Evolutionary conservation across 2,329 filamentous ascomycete genomes (phyloP).

Genomic region (Amesomyces nigricolor): DNA sequence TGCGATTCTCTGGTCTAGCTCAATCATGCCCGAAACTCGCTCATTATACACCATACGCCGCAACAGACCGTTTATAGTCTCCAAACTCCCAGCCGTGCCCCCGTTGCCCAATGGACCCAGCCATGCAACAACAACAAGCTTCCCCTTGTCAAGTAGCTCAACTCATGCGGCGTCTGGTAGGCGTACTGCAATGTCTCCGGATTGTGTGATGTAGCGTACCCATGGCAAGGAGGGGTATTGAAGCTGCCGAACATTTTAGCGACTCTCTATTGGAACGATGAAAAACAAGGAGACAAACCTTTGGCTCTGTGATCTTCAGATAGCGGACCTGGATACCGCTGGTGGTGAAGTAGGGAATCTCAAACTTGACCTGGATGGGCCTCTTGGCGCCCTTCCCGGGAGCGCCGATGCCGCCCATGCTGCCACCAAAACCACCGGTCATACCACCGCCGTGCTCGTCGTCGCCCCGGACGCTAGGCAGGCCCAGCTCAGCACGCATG

Average conservation of each 20-base stretch:
- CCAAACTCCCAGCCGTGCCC: neutral
- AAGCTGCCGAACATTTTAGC: slow-evolving; percentile 48
- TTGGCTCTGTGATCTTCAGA: slow-evolving; percentile 97
- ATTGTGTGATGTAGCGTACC: slow-evolving; percentile 98
- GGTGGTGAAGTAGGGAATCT: slow-evolving; percentile 99
- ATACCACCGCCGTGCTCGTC: slow-evolving; percentile 95
- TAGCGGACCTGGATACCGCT: slow-evolving; percentile 98
- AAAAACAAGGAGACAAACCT: slow-evolving; percentile 55
- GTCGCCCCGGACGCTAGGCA: slow-evolving; percentile 90
- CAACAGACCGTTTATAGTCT: slow-evolving; percentile 3
- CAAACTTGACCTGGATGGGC: slow-evolving; percentile 98
- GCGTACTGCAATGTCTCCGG: slow-evolving; percentile 90
- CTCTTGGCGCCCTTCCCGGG: slow-evolving; percentile 79
- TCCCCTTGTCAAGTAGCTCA: neutral
- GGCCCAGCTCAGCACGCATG: slow-evolving; percentile 92
- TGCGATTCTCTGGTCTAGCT: slow-evolving; percentile 1
- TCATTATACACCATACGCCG: slow-evolving; percentile 16
- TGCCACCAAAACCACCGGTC: slow-evolving; percentile 95
- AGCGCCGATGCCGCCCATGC: slow-evolving; percentile 84
- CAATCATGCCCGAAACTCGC: neutral
- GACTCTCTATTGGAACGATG: slow-evolving; percentile 3
- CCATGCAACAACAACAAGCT: neutral
- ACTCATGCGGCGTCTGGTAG: slow-evolving; percentile 76
- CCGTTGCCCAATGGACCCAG: neutral
- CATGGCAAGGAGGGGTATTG: slow-evolving; percentile 98